Conservation (phyloP, 106 monocot genomes). For the Gastrodia elata region DNA sequence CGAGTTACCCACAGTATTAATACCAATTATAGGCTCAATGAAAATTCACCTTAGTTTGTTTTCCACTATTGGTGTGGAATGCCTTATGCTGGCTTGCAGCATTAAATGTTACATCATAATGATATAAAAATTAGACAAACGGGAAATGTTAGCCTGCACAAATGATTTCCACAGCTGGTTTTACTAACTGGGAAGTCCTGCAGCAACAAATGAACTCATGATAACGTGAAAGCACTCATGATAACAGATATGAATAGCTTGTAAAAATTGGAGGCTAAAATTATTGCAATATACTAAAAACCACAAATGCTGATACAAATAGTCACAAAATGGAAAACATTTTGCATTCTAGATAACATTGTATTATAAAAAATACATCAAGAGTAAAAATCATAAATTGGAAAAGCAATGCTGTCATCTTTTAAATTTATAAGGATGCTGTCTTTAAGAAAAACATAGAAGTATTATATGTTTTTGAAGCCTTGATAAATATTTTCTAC, state of each 20-base stretch:
- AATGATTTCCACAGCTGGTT: not conserved
- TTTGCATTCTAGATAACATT: not conserved
- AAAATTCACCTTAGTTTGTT: not conserved
- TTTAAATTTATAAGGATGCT: not conserved
- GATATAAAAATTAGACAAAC: too few relatives aligned
- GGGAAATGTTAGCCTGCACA: too few relatives aligned
- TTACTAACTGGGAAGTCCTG: too few relatives aligned
- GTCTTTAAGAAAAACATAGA: too few relatives aligned
- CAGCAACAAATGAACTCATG: not conserved
- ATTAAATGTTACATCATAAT: not conserved
- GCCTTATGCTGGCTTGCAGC: not conserved
- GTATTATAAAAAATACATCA: not conserved
- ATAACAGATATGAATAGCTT: not conserved
- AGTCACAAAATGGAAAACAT: not conserved
- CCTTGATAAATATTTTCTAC: not conserved
- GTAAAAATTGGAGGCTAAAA: too few relatives aligned
- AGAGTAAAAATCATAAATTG: not conserved
- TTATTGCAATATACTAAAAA: not conserved
- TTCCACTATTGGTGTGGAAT: not conserved
- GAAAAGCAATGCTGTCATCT: not conserved
- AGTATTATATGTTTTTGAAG: not conserved
- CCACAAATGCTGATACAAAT: not conserved
- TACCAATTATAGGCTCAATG: not conserved
- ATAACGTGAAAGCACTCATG: not conserved
- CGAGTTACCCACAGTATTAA: not conserved